Conservation (phyloP, 148 eudicot species). For the Chenopodium berlandieri region DNA sequence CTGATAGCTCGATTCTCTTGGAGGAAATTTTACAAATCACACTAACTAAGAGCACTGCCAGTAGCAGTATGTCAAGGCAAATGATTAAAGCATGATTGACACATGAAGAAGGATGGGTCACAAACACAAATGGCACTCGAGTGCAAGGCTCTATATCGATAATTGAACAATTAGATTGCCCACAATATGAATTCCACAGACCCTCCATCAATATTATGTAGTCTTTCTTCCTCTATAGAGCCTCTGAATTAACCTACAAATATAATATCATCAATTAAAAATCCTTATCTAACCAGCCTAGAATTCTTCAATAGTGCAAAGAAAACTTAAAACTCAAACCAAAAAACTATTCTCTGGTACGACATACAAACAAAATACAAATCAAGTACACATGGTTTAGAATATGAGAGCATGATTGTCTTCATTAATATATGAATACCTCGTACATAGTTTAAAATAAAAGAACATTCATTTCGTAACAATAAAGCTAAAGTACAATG, state of each 20-base stretch:
- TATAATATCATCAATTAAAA: neutral
- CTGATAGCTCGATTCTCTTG: conserved; percentile 19
- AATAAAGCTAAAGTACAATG: too few relatives aligned
- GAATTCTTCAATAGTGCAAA: too few relatives aligned
- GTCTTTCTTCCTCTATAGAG: neutral
- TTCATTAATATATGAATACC: too few relatives aligned
- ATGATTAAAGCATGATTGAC: conserved; percentile 56
- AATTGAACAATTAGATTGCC: conserved; percentile 27
- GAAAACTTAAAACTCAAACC: neutral
- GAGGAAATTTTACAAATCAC: conserved; percentile 36
- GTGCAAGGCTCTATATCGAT: conserved; percentile 32
- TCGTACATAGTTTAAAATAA: too few relatives aligned
- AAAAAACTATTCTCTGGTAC: too few relatives aligned
- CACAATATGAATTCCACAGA: conserved; percentile 35
- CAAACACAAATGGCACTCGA: conserved; percentile 24
- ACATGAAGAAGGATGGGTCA: conserved; percentile 66
- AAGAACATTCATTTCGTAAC: too few relatives aligned
- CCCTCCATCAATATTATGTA: conserved; percentile 23
- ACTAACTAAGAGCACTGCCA: conserved; percentile 40
- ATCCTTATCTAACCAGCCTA: too few relatives aligned
- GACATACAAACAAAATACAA: too few relatives aligned
- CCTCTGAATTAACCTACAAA: conserved; percentile 5
- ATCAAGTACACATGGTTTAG: too few relatives aligned
- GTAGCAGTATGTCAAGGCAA: conserved; percentile 52
- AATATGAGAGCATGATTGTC: too few relatives aligned